These are phyloP conservation scores for Litsea cubeba DNA, from an alignment of 164 flowering plant genomes.

Conservation along the genomic window DNA sequence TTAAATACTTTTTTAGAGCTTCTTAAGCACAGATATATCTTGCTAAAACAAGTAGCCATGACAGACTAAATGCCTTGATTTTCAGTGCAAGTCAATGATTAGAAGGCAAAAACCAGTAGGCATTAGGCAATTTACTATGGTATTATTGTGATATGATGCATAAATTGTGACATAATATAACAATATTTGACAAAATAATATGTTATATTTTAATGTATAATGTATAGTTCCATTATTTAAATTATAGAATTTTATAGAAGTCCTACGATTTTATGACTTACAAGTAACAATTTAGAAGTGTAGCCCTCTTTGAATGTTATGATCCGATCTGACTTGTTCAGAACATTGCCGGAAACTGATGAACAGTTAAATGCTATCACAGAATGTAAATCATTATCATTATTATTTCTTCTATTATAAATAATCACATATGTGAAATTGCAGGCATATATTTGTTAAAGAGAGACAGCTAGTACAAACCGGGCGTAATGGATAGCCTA, in stretches of 20 bases:
- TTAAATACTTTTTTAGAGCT: background rate
- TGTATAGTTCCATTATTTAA: background rate
- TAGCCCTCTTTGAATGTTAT: background rate
- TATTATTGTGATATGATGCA: background rate
- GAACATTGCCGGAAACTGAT: background rate
- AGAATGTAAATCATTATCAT: background rate
- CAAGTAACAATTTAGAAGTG: background rate
- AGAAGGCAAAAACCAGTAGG: background rate
- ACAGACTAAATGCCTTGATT: background rate
- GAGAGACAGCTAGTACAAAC: constrained; percentile 31
- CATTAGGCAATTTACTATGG: background rate
- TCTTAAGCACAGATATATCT: background rate
- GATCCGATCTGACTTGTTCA: background rate
- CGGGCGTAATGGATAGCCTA: constrained; percentile 96
- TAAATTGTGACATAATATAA: background rate
- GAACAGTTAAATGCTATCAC: background rate
- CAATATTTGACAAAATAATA: background rate
- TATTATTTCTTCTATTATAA: background rate
- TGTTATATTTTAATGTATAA: too few relatives aligned
- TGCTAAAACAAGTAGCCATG: background rate
- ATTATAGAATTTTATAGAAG: background rate
- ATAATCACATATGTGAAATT: background rate
- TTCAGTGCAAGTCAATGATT: background rate
- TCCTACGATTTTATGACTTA: background rate
- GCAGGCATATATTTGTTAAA: too few relatives aligned